A percentile compares a stretch with the other conserved stretches of the same genome.
Evolutionary conservation across 768 basidiomycete genomes (phyloP).

Genomic region (Hygrocybe coccinea): DNA sequence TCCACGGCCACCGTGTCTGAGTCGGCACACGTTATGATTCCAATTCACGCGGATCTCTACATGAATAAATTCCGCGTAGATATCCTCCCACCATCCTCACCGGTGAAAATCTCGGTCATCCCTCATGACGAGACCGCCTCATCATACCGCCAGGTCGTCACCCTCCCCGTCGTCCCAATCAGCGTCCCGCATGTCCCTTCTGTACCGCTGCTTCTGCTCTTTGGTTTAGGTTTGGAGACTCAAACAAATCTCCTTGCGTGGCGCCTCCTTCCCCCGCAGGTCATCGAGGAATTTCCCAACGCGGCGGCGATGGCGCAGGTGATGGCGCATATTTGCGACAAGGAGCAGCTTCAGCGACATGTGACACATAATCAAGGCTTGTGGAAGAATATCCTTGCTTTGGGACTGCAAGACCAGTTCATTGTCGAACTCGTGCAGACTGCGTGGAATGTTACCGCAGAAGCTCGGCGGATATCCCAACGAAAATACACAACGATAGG

Average conservation of each 20-base stretch:
- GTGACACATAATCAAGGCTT: constrained; percentile 51
- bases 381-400: constrained; percentile 58
- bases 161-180: constrained; percentile 49
- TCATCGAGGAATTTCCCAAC: constrained; percentile 60
- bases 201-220: constrained; percentile 54
- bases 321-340: constrained; percentile 38
- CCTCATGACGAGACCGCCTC: constrained; percentile 23
- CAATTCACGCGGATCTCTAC: constrained; percentile 49
- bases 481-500: background rate
- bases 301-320: constrained; percentile 51
- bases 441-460: constrained; percentile 72
- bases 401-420: constrained; percentile 44
- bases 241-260: constrained; percentile 44
- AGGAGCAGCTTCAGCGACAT: constrained; percentile 35
- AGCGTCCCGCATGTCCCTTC: constrained; percentile 51
- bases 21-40: constrained; percentile 41
- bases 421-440: constrained; percentile 49
- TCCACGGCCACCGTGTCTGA: constrained; percentile 19
- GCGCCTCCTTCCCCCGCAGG: constrained; percentile 48
- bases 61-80: constrained; percentile 34
- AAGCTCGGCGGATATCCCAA: constrained; percentile 42
- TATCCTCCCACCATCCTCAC: constrained; percentile 32
- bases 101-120: constrained; percentile 32
- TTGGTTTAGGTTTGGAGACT: constrained; percentile 49
- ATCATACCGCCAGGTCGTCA: constrained; percentile 32